These are phyloP conservation scores for Nemania diffusa DNA, from an alignment of 2,329 filamentous ascomycete genomes.

Conservation along the genomic window DNA sequence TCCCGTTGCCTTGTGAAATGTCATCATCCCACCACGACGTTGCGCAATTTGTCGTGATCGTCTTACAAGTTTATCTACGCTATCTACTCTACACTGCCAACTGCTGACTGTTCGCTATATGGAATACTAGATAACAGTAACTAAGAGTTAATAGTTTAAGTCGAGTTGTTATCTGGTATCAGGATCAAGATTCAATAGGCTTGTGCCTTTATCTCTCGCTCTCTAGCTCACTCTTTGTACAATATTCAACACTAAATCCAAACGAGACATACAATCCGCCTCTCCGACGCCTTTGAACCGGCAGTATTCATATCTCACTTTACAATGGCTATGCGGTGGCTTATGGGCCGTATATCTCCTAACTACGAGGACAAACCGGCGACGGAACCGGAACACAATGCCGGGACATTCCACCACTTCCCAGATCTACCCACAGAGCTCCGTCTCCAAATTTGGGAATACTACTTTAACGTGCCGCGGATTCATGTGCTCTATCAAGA, in stretches of 20 bases:
- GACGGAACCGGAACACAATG: constrained; percentile 2
- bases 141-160: background rate
- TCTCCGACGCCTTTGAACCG: background rate
- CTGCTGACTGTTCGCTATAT: constrained; percentile 4
- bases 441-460: constrained; percentile 34
- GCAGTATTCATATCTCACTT: background rate
- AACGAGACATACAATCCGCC: background rate
- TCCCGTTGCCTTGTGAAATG: constrained; percentile 2
- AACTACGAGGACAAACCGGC: background rate
- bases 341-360: constrained; percentile 14
- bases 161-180: background rate
- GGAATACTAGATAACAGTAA: constrained; percentile 8
- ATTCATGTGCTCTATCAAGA: constrained; percentile 35
- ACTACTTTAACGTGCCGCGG: constrained; percentile 35
- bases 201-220: background rate
- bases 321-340: constrained; percentile 27
- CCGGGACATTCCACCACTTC: constrained; percentile 27
- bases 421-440: constrained; percentile 32
- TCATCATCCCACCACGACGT: constrained; percentile 23
- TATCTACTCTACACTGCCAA: background rate
- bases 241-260: background rate
- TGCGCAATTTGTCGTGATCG: constrained; percentile 31
- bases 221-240: background rate
- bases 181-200: background rate
- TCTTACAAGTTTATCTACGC: constrained; percentile 3